These are phyloP conservation scores for Lentinus brumalis DNA, from an alignment of 768 basidiomycete species.

Conservation along the genomic window DNA sequence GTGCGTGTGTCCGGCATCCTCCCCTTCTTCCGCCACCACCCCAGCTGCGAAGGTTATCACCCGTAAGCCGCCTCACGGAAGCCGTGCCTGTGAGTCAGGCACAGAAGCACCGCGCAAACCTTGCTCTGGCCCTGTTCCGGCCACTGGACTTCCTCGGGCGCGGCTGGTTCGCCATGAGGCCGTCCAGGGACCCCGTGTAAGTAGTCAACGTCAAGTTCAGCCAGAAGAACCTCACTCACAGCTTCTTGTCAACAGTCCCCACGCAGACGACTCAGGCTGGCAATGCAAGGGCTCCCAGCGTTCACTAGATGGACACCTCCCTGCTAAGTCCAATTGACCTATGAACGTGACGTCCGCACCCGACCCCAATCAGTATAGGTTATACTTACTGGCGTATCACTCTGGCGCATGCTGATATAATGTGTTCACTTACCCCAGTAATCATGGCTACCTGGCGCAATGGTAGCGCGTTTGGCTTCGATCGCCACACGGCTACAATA, in stretches of 20 bases:
- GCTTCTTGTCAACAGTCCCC: too few relatives aligned
- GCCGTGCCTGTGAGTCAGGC: conserved; percentile 19
- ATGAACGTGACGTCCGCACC: too few relatives aligned
- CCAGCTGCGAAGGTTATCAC: conserved; percentile 9
- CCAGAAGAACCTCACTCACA: too few relatives aligned
- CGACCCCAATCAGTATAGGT: too few relatives aligned
- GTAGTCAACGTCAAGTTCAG: not conserved
- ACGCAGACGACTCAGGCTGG: too few relatives aligned
- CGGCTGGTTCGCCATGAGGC: conserved; percentile 10
- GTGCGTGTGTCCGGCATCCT: not conserved
- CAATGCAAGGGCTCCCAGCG: too few relatives aligned
- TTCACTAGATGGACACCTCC: too few relatives aligned
- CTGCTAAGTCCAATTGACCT: too few relatives aligned
- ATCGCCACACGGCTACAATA: conserved; percentile 72
- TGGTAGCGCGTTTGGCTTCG: conserved; percentile 97
- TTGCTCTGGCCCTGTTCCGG: not conserved
- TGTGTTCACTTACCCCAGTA: too few relatives aligned
- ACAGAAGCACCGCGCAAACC: conserved; percentile 17
- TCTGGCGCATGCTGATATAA: too few relatives aligned
- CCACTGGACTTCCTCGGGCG: conserved; percentile 8
- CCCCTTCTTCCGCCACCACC: not conserved
- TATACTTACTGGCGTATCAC: too few relatives aligned
- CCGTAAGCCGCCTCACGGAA: conserved; percentile 9
- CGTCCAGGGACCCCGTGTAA: not conserved
- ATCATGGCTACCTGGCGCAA: conserved; percentile 61